Conservation (phyloP, 179 eudicot genomes). For the Beta corolliflora region DNA sequence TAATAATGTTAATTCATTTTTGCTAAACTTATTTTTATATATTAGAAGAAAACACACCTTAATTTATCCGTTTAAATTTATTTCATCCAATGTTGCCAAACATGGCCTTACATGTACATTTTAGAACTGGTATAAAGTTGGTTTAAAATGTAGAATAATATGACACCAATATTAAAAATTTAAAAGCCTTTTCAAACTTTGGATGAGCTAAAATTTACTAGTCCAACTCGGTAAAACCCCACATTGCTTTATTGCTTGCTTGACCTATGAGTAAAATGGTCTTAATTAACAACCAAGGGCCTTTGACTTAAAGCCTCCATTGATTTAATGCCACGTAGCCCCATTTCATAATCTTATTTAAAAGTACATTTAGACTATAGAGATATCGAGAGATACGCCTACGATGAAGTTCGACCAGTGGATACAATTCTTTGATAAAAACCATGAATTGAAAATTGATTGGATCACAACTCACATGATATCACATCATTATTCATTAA, state of each 20-base stretch:
- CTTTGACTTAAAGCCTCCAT: constrained; percentile 29
- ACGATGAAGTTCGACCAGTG: constrained; percentile 13
- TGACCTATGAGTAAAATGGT: not conserved
- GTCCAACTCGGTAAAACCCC: not conserved
- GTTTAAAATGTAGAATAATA: too few species aligned
- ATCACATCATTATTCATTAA: not conserved
- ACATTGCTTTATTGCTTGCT: not conserved
- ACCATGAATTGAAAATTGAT: constrained; percentile 25
- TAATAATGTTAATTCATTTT: too few species aligned
- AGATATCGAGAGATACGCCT: constrained; percentile 13
- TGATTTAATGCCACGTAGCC: constrained; percentile 19
- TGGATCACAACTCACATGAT: constrained; percentile 37
- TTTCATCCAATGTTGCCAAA: too few species aligned
- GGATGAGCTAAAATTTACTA: not conserved
- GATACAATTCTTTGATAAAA: constrained; percentile 19
- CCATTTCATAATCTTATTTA: not conserved
- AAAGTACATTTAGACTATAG: not conserved
- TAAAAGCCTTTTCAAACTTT: not conserved
- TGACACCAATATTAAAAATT: too few species aligned
- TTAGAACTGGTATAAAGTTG: too few species aligned
- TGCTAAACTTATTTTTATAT: too few species aligned
- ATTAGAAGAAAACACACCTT: too few species aligned
- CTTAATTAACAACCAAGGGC: constrained; percentile 21
- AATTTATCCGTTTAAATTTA: too few species aligned
- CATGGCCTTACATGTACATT: too few species aligned